Evolutionary conservation across 495 filamentous ascomycete genomes (phyloP).

Genomic region (Penicillium paradoxum): DNA sequence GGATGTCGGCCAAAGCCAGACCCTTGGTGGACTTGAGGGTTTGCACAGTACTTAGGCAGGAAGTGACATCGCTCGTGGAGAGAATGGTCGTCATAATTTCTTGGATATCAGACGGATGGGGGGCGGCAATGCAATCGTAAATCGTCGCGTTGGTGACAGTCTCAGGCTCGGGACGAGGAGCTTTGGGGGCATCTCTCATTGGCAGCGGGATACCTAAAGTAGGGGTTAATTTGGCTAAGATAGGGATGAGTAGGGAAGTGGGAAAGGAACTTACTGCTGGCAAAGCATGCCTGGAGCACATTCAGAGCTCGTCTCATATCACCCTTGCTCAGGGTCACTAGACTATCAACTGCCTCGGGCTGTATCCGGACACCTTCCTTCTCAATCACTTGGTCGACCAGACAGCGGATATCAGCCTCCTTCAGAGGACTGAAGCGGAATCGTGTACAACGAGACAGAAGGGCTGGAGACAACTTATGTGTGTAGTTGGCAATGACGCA

Average conservation of each 20-base stretch:
- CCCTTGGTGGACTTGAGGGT: slow-evolving; percentile 79
- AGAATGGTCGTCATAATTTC: slow-evolving; percentile 80
- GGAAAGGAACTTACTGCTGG: slow-evolving; percentile 59
- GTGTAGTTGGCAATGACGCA: slow-evolving; percentile 99
- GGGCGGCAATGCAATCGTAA: slow-evolving; percentile 95
- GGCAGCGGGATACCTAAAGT: slow-evolving; percentile 63
- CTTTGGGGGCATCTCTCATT: slow-evolving; percentile 55
- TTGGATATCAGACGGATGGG: slow-evolving; percentile 83
- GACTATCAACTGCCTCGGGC: slow-evolving; percentile 67
- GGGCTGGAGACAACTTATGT: slow-evolving; percentile 92
- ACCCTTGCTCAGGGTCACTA: slow-evolving; percentile 85
- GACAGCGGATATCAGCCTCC: slow-evolving; percentile 69
- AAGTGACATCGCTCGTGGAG: slow-evolving; percentile 75
- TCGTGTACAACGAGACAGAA: slow-evolving; percentile 88
- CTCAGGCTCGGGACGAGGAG: slow-evolving; percentile 55
- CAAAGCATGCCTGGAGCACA: slow-evolving; percentile 94
- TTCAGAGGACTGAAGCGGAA: slow-evolving; percentile 96
- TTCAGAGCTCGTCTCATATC: slow-evolving; percentile 96
- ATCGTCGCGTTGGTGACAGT: slow-evolving; percentile 86
- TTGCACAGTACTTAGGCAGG: slow-evolving; percentile 80
- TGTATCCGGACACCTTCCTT: slow-evolving; percentile 82
- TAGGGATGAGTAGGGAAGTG: not conserved
- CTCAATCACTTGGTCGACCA: slow-evolving; percentile 87
- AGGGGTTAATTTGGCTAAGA: slow-evolving; percentile 1
- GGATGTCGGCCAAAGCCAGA: slow-evolving; percentile 89